Evolutionary conservation across 2,329 filamentous ascomycete species (phyloP).

Genomic region (Sporothrix mexicana): DNA sequence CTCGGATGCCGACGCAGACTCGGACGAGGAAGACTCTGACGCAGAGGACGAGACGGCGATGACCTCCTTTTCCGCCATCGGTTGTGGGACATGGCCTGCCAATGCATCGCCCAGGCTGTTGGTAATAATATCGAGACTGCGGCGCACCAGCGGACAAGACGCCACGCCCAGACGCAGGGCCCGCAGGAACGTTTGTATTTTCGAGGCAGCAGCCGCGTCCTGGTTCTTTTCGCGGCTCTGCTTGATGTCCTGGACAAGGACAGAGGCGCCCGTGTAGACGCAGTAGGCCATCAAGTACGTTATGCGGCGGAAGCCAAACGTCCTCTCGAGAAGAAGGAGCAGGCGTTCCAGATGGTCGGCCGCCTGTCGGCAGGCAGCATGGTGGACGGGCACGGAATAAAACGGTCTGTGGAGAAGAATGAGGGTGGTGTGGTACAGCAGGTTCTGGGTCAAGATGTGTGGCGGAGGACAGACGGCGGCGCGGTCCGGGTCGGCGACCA

Average conservation of each 20-base stretch:
- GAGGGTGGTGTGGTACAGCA: conserved; percentile 40
- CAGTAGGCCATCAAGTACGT: conserved; percentile 46
- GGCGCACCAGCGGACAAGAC: conserved; percentile 42
- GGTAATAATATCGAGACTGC: conserved; percentile 44
- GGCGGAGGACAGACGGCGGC: conserved; percentile 36
- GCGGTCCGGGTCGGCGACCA: conserved; percentile 34
- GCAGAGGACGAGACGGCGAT: background rate
- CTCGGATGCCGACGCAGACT: background rate
- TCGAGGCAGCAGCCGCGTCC: conserved; percentile 37
- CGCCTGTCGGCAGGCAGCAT: conserved; percentile 40
- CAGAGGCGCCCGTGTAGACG: conserved; percentile 44
- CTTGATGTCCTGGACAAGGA: conserved; percentile 42
- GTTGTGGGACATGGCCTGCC: background rate
- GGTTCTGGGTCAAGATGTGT: conserved; percentile 38
- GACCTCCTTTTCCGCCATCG: background rate
- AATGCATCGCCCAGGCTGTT: conserved; percentile 30
- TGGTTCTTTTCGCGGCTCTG: conserved; percentile 33
- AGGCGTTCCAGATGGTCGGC: conserved; percentile 42
- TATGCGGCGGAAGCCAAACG: conserved; percentile 42
- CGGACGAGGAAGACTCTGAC: background rate
- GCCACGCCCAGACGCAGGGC: conserved; percentile 39
- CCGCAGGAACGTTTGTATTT: conserved; percentile 42
- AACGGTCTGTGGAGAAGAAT: conserved; percentile 43
- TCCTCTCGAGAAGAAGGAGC: conserved; percentile 41
- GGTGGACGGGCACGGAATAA: conserved; percentile 38